phyloP scores from a whole-genome alignment of 2,329 filamentous ascomycete genomes.

The Davidsoniella neocaledoniae region DNA sequence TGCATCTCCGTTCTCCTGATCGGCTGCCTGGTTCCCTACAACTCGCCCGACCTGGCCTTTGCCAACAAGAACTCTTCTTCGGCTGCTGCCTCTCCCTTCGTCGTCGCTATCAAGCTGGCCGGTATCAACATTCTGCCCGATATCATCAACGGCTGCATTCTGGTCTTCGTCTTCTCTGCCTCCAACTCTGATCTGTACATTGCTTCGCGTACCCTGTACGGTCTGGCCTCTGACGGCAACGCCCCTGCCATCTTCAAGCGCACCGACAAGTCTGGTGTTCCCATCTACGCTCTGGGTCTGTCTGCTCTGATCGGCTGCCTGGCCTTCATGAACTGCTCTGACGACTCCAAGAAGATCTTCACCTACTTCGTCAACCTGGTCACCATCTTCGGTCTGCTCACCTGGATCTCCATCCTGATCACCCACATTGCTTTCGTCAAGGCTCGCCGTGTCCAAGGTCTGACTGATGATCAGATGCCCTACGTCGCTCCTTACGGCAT shows the following conservation, averaged over 20 bases:
- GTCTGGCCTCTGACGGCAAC: constrained; percentile 53
- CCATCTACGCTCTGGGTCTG: constrained; percentile 45
- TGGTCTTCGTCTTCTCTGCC: constrained; percentile 61
- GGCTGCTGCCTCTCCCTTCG: constrained; percentile 55
- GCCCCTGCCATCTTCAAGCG: constrained; percentile 55
- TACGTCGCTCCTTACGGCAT: constrained; percentile 58
- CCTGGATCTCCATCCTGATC: constrained; percentile 51
- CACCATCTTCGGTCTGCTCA: constrained; percentile 49
- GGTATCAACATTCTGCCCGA: constrained; percentile 45
- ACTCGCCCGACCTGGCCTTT: constrained; percentile 42
- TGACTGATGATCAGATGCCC: constrained; percentile 37
- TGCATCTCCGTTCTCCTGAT: constrained; percentile 55
- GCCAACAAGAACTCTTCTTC: constrained; percentile 29
- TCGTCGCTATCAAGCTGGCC: constrained; percentile 51
- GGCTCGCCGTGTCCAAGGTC: constrained; percentile 42
- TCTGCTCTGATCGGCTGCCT: constrained; percentile 47
- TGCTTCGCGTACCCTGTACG: constrained; percentile 55
- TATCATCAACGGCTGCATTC: constrained; percentile 57
- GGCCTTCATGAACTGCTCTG: constrained; percentile 49
- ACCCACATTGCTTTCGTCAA: constrained; percentile 51
- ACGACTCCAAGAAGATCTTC: constrained; percentile 40
- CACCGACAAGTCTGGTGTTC: constrained; percentile 56
- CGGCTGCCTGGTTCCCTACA: constrained; percentile 61
- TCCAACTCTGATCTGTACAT: constrained; percentile 67
- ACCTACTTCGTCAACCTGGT: constrained; percentile 50